A percentile compares a stretch with the other conserved stretches of the same genome.
These are phyloP conservation scores for Botrytis fragariae DNA, from an alignment of 2,329 filamentous ascomycete genomes.

Conservation along the genomic window DNA sequence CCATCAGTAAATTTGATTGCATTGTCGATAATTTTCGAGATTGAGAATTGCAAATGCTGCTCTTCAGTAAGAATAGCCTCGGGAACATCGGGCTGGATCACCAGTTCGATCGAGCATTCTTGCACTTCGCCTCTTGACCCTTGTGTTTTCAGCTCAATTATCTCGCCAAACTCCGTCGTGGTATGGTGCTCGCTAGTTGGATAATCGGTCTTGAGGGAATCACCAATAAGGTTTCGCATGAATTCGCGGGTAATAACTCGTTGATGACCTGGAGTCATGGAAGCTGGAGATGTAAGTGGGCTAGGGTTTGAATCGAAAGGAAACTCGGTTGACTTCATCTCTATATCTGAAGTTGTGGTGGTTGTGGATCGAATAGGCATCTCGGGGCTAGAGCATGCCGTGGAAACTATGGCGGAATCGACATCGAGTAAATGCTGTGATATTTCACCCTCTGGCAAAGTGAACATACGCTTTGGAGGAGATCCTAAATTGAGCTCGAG, in stretches of 20 bases:
- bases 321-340: neutral
- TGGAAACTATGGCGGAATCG: neutral
- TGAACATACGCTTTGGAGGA: slow-evolving; percentile 34
- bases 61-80: slow-evolving; percentile 49
- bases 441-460: slow-evolving; percentile 30
- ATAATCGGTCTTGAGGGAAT: slow-evolving; percentile 32
- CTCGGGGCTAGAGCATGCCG: neutral
- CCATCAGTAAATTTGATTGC: slow-evolving; percentile 69
- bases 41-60: slow-evolving; percentile 48
- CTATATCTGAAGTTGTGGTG: neutral
- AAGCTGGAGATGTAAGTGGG: slow-evolving; percentile 20
- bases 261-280: slow-evolving; percentile 29
- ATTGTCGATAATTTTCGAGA: slow-evolving; percentile 52
- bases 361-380: neutral
- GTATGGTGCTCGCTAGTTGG: slow-evolving; percentile 31
- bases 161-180: slow-evolving; percentile 33
- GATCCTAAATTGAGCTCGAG: slow-evolving; percentile 28
- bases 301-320: slow-evolving; percentile 1
- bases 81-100: slow-evolving; percentile 45
- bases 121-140: slow-evolving; percentile 34
- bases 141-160: slow-evolving; percentile 32
- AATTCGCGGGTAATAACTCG: slow-evolving; percentile 35
- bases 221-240: slow-evolving; percentile 32
- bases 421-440: neutral
- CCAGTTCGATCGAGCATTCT: slow-evolving; percentile 42